Conservation (phyloP, 805 yeast species). For the Saccharomyces jurei region DNA sequence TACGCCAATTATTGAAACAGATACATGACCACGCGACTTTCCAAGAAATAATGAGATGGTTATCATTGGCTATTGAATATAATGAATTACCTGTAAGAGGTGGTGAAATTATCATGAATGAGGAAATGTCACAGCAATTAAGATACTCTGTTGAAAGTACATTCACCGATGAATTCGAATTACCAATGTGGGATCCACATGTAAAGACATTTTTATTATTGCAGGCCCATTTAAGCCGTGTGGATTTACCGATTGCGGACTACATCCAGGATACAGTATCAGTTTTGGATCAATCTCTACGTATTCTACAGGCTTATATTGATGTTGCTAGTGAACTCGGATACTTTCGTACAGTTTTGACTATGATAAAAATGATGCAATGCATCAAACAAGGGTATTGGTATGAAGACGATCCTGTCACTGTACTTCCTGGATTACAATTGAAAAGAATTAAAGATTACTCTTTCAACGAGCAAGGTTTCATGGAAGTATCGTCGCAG, state of each 20-base stretch:
- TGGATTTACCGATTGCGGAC: constrained; percentile 88
- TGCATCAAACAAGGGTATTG: constrained; percentile 83
- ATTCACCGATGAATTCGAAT: constrained; percentile 46
- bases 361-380: constrained; percentile 65
- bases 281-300: constrained; percentile 86
- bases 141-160: constrained; percentile 57
- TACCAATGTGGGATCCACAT: constrained; percentile 76
- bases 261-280: constrained; percentile 89
- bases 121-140: constrained; percentile 71
- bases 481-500: background rate
- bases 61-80: constrained; percentile 60
- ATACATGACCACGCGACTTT: constrained; percentile 36
- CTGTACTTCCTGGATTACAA: constrained; percentile 33
- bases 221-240: constrained; percentile 76
- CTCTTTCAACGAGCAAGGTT: constrained; percentile 19
- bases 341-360: constrained; percentile 50
- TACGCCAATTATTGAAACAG: constrained; percentile 56
- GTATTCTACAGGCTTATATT: constrained; percentile 86
- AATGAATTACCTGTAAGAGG: constrained; percentile 86
- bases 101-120: constrained; percentile 81
- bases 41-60: constrained; percentile 39
- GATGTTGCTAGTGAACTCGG: constrained; percentile 87
- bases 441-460: constrained; percentile 26
- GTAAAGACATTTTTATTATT: constrained; percentile 70
- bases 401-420: constrained; percentile 70